A percentile compares a stretch with the other conserved stretches of the same genome.
These are phyloP conservation scores for Benincasa hispida DNA, from an alignment of 306 rosid species.

Conservation along the genomic window DNA sequence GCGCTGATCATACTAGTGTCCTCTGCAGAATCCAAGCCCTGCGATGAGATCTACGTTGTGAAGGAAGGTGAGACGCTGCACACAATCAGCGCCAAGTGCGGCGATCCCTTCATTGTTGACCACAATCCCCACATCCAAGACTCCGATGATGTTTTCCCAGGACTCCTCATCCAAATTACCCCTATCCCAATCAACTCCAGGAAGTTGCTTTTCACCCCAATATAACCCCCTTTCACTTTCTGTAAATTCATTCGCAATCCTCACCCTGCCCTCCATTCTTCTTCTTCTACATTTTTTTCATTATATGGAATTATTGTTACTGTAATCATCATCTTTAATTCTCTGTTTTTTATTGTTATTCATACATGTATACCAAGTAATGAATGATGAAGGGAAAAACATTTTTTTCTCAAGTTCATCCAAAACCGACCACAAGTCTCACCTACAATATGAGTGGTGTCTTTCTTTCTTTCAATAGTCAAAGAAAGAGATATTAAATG, in stretches of 20 bases:
- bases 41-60: constrained; percentile 37
- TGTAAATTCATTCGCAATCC: background rate
- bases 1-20: background rate
- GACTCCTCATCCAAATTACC: constrained; percentile 61
- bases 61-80: constrained; percentile 73
- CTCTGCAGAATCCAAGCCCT: background rate
- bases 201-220: background rate
- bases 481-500: too few relatives aligned
- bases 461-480: too few relatives aligned
- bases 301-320: background rate
- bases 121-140: constrained; percentile 77
- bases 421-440: too few relatives aligned
- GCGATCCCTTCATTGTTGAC: constrained; percentile 69
- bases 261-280: background rate
- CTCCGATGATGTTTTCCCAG: constrained; percentile 82
- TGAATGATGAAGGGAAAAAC: too few relatives aligned
- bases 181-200: background rate
- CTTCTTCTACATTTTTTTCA: background rate
- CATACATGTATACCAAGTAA: too few relatives aligned
- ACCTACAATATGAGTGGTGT: too few relatives aligned
- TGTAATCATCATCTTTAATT: background rate
- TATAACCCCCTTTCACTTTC: background rate
- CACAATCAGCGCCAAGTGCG: constrained; percentile 68
- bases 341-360: too few relatives aligned
- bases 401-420: too few relatives aligned